Conservation (phyloP, 2,329 filamentous ascomycete species). For the Aspergillus texensis region DNA sequence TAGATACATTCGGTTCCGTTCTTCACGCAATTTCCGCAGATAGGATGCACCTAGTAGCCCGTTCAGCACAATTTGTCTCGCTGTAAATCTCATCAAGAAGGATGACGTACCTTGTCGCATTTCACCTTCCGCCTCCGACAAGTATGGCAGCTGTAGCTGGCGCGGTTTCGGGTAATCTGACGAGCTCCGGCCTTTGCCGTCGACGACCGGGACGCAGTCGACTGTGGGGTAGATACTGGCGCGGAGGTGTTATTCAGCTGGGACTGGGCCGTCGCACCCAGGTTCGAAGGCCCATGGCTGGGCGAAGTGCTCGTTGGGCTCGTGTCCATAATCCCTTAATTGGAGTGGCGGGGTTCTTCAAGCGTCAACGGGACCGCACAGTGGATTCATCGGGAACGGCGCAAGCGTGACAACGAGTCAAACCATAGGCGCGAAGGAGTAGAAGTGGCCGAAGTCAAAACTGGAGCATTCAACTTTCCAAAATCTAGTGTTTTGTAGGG, state of each 20-base stretch:
- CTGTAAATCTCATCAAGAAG: background rate
- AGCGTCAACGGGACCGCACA: conserved; percentile 18
- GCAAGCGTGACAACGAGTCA: background rate
- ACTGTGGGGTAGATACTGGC: conserved; percentile 7
- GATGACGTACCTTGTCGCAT: conserved; percentile 43
- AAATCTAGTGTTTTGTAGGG: background rate
- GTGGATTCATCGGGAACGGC: conserved; percentile 16
- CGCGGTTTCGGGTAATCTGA: conserved; percentile 51
- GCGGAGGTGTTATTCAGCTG: conserved; percentile 12
- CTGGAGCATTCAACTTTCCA: background rate
- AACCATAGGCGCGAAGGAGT: background rate
- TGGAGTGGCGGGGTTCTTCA: conserved; percentile 25
- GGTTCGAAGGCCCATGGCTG: conserved; percentile 15
- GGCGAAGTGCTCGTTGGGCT: conserved; percentile 19
- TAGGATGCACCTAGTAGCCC: conserved; percentile 41
- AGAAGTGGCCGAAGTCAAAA: background rate
- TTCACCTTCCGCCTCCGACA: conserved; percentile 52
- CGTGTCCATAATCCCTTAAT: conserved; percentile 25
- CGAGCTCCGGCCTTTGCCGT: conserved; percentile 33
- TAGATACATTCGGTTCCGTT: conserved; percentile 48
- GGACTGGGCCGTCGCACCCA: conserved; percentile 8
- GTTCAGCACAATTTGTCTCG: background rate
- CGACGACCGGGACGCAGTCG: conserved; percentile 8
- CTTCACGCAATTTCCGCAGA: conserved; percentile 50
- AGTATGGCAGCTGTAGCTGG: conserved; percentile 51